Evolutionary conservation across 768 basidiomycete genomes (phyloP).

Genomic region (Crucibulum laeve): DNA sequence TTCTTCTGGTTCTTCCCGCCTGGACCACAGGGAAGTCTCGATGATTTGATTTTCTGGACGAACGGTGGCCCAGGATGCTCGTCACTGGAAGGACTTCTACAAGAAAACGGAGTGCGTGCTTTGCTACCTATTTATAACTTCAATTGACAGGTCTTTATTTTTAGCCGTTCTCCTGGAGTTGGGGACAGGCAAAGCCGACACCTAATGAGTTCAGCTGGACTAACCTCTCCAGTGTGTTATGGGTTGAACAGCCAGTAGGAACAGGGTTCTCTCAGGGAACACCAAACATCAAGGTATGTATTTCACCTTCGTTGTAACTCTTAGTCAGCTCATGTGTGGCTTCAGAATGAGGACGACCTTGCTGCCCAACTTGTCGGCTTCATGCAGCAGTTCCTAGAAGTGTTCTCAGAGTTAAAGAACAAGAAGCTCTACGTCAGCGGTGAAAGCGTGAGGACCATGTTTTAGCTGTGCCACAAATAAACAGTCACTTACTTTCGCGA

Average conservation of each 20-base stretch:
- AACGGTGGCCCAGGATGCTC: constrained; percentile 83
- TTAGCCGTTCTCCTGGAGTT: constrained; percentile 66
- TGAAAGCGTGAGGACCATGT: constrained; percentile 58
- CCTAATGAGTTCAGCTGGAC: constrained; percentile 74
- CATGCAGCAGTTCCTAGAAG: constrained; percentile 69
- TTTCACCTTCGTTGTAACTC: neutral
- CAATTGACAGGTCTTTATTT: neutral
- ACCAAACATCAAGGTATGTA: constrained; percentile 54
- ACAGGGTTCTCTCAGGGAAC: constrained; percentile 73
- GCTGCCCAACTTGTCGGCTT: constrained; percentile 53
- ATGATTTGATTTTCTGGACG: constrained; percentile 78
- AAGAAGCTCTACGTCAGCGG: constrained; percentile 70
- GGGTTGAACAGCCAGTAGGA: constrained; percentile 77
- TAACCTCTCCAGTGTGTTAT: constrained; percentile 70
- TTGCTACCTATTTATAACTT: constrained; percentile 5
- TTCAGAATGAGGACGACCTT: constrained; percentile 44
- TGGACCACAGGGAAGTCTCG: constrained; percentile 63
- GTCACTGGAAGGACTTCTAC: constrained; percentile 64
- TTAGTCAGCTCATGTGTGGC: neutral
- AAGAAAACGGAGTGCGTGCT: constrained; percentile 65
- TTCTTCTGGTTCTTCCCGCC: constrained; percentile 88
- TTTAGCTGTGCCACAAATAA: neutral
- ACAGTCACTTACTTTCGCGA: constrained; percentile 1
- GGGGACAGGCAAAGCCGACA: constrained; percentile 59
- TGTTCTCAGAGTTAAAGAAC: constrained; percentile 69